Conservation (phyloP, 768 basidiomycete species). For the Porphyrellus cyaneotinctus region DNA sequence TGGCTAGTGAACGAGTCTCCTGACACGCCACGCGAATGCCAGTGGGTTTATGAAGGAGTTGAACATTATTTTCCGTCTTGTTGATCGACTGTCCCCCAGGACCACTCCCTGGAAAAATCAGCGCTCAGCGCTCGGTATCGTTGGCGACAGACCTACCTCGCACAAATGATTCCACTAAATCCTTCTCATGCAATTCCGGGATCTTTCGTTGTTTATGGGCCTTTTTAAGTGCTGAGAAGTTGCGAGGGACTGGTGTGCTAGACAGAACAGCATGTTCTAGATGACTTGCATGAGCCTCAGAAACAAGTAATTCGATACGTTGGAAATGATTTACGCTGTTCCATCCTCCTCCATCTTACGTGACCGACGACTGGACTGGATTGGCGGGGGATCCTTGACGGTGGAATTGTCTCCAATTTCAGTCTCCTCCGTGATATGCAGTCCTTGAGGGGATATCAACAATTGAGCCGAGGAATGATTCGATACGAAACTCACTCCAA, state of each 20-base stretch:
- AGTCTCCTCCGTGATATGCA: conserved; percentile 74
- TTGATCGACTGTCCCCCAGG: conserved; percentile 97
- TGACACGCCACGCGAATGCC: conserved; percentile 86
- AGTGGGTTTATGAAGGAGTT: conserved; percentile 84
- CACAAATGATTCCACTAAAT: conserved; percentile 85
- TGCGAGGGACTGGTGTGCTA: conserved; percentile 32
- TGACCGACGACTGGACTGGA: conserved; percentile 45
- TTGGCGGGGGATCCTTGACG: conserved; percentile 55
- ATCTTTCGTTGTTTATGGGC: conserved; percentile 59
- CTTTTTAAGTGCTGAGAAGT: conserved; percentile 69
- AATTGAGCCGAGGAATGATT: not conserved
- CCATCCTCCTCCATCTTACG: conserved; percentile 41
- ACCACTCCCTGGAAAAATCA: conserved; percentile 61
- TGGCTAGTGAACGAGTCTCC: conserved; percentile 76
- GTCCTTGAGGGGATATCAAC: conserved; percentile 39
- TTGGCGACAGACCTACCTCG: conserved; percentile 51
- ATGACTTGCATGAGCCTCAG: conserved; percentile 26
- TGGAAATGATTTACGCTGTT: conserved; percentile 23
- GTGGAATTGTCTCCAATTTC: conserved; percentile 84
- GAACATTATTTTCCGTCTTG: conserved; percentile 90
- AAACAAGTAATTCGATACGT: conserved; percentile 29
- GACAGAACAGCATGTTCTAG: conserved; percentile 32
- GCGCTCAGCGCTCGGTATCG: not conserved
- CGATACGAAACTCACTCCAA: conserved; percentile 48
- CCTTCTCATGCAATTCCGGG: conserved; percentile 70